Conservation (phyloP, 139 green algal genomes). For the Chlorella sp. region DNA sequence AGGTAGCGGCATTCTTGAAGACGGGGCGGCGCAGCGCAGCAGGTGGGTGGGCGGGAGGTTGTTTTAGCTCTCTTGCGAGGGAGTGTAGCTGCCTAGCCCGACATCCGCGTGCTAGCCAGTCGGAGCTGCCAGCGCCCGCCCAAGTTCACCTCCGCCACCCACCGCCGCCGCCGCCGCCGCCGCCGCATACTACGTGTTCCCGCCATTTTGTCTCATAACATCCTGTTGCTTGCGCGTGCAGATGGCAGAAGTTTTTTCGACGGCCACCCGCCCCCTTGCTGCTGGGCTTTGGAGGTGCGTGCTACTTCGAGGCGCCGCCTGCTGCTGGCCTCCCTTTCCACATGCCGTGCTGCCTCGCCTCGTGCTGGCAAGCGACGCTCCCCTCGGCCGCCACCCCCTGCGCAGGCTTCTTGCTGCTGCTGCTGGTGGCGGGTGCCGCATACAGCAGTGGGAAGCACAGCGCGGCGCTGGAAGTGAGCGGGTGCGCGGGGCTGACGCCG, state of each 20-base stretch:
- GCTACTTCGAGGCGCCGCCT: not conserved
- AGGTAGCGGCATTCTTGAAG: not conserved
- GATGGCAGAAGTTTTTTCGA: not conserved
- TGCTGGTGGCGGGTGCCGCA: not conserved
- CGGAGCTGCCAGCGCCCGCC: too few relatives aligned
- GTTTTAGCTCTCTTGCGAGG: too few relatives aligned
- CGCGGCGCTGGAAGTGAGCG: not conserved
- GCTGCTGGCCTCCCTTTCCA: not conserved
- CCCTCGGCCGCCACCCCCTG: not conserved
- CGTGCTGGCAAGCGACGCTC: not conserved
- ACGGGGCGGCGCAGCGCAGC: not conserved
- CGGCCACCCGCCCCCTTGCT: not conserved
- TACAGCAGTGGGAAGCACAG: not conserved
- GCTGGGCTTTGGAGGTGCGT: not conserved
- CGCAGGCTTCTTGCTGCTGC: not conserved
- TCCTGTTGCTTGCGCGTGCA: too few relatives aligned
- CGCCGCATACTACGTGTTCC: too few relatives aligned
- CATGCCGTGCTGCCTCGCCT: not conserved
- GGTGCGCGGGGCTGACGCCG: not conserved
- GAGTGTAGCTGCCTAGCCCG: too few relatives aligned
- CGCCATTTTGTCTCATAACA: too few relatives aligned
- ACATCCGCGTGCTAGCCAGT: too few relatives aligned
- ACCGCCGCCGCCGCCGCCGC: too few relatives aligned
- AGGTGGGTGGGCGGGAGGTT: not conserved
- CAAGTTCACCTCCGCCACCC: too few relatives aligned